Evolutionary conservation across 192 early-diverging fungal species (phyloP).

Genomic region (Rhizophlyctis rosea): DNA sequence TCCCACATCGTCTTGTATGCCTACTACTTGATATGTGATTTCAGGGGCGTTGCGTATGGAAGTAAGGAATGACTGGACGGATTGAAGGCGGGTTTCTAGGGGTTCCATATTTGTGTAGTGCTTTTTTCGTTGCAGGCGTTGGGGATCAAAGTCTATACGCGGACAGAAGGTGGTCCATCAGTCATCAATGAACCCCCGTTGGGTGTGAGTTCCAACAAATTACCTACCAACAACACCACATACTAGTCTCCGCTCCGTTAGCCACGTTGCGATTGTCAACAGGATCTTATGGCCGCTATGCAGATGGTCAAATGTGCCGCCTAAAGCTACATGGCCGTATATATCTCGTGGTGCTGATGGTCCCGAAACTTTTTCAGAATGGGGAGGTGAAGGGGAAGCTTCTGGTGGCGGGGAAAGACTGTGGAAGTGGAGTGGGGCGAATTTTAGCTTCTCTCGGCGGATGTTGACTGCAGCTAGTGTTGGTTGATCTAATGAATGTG

Average conservation of each 20-base stretch:
- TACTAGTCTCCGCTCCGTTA: conserved; percentile 58
- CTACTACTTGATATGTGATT: conserved; percentile 55
- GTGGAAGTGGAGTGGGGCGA: conserved; percentile 9
- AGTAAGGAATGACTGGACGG: conserved; percentile 60
- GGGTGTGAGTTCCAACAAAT: conserved; percentile 6
- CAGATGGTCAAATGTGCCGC: conserved; percentile 97
- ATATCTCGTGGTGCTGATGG: conserved; percentile 2
- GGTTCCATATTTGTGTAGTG: conserved; percentile 66
- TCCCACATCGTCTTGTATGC: conserved; percentile 80
- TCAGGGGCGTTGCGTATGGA: conserved; percentile 26
- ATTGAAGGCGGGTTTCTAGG: conserved; percentile 53
- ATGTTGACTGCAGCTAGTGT: conserved; percentile 18
- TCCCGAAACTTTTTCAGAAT: background rate
- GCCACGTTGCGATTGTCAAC: conserved; percentile 73
- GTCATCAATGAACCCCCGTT: background rate
- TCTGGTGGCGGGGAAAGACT: background rate
- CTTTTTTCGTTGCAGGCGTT: conserved; percentile 73
- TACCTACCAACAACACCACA: conserved; percentile 56
- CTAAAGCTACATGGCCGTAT: conserved; percentile 65
- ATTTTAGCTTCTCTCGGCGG: conserved; percentile 12
- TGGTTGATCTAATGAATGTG: conserved; percentile 11
- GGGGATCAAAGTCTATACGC: conserved; percentile 12
- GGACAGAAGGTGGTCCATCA: background rate
- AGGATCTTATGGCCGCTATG: conserved; percentile 95
- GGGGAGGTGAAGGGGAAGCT: background rate